Conservation (phyloP, 371 early-diverging fungal genomes). For the Mortierella sp. region DNA sequence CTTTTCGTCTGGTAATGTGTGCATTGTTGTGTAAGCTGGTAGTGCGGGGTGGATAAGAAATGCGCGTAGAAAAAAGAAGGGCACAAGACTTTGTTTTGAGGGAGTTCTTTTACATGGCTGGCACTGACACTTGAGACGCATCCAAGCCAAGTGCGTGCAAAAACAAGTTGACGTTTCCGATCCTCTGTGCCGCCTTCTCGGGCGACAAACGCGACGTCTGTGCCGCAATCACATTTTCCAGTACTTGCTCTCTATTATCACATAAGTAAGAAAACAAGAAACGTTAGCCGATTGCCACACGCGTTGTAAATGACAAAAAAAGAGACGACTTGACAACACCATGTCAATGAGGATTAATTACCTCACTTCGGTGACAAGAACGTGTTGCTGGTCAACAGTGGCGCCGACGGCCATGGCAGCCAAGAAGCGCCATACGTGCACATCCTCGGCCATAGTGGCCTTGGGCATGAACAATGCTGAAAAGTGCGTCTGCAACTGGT, state of each 20-base stretch:
- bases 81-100: background rate
- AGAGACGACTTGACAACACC: background rate
- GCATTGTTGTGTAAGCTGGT: background rate
- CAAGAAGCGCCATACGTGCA: conserved; percentile 98
- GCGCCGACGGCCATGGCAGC: conserved; percentile 96
- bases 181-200: conserved; percentile 76
- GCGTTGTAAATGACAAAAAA: background rate
- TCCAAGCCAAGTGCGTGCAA: conserved; percentile 95
- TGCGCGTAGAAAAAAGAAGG: conserved; percentile 5
- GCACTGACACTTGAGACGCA: conserved; percentile 84
- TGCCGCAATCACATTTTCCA: conserved; percentile 85
- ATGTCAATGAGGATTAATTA: conserved; percentile 22
- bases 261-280: conserved; percentile 16
- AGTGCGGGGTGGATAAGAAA: background rate
- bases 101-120: conserved; percentile 37
- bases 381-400: conserved; percentile 92
- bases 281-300: conserved; percentile 8
- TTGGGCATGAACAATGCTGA: conserved; percentile 81
- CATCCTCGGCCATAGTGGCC: conserved; percentile 82
- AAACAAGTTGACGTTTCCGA: conserved; percentile 94
- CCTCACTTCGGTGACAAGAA: conserved; percentile 91
- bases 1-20: background rate
- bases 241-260: conserved; percentile 78
- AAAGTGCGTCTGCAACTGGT: conserved; percentile 81
- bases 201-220: conserved; percentile 67